Evolutionary conservation across 768 basidiomycete species (phyloP), one percentile per base, ranked within the genome.

Genomic region (Astraeus odoratus): DNA sequence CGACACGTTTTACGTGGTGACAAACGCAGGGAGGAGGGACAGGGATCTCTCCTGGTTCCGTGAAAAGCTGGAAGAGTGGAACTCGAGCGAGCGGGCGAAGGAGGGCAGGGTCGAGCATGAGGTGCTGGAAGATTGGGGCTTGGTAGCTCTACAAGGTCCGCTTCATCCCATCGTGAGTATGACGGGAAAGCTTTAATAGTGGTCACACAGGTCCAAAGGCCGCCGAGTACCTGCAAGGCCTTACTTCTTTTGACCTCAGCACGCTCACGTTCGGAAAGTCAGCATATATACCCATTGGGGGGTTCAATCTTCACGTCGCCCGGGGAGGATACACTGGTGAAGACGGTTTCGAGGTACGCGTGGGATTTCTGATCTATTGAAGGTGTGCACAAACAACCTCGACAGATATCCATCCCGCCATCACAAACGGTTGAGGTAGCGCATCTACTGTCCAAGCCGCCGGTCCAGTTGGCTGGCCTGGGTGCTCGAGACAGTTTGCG

Each of bases 271-370:
- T 99, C 57, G 92, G 93, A 30, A 82, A 78, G 50, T 84, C 87
- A 16, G 83, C 86, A 0, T 91, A 80, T 58, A 75, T 90, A 8
- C 79, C 85, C 1, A 74, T 96, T 33, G 83, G 83, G 47, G 61
- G 64, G 16, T 58, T 67, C 47, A 57, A 63, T 3, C 75, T 89
- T 27, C 92, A 98, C 59, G 79, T 98, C 24, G 87, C 92, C 7
- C 81, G 96, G 13, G 90, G 92, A 23, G 96, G 96, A 4, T 99
- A 99, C 67, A 98, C 96, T 0, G 96, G 96, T 9, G 96, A 99
- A 67, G 96, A 99, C 64, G 96, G 96, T 0, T 98, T 99, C 53
- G 96, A 99, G 75, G 92, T 82, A 20, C 47, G 68, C 49, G n/a
- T n/a, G n/a, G n/a, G n/a, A 51, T 41, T 2, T 25, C 18, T 48